Conservation (phyloP, 495 filamentous ascomycete species). For the Talaromyces trachyspermus region DNA sequence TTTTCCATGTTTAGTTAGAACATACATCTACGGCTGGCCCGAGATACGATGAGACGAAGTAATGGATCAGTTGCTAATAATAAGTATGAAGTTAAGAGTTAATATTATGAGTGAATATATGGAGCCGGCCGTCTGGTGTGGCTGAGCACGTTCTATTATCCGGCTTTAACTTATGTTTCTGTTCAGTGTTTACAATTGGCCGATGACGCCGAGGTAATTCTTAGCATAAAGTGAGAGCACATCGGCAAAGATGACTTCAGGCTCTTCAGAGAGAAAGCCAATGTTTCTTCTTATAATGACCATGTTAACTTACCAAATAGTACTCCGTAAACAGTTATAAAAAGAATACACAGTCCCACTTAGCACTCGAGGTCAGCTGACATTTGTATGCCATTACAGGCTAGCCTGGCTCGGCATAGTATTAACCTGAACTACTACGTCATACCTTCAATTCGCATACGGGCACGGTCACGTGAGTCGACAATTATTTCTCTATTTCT, state of each 20-base stretch:
- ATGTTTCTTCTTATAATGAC: too few relatives aligned
- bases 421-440: constrained; percentile 1
- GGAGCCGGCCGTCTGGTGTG: not conserved
- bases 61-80: not conserved
- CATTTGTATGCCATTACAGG: too few relatives aligned
- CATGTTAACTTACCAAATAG: not conserved
- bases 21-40: too few relatives aligned
- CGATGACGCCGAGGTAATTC: not conserved
- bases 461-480: not conserved
- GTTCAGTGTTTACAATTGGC: too few relatives aligned
- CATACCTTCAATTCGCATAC: not conserved
- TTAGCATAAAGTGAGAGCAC: not conserved
- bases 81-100: not conserved
- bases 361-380: not conserved
- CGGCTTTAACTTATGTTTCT: too few relatives aligned
- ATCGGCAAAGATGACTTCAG: too few relatives aligned
- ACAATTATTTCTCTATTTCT: not conserved
- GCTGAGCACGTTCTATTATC: not conserved
- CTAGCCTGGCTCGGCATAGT: too few relatives aligned
- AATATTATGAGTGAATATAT: not conserved
- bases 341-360: not conserved
- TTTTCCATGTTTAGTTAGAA: too few relatives aligned
- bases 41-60: too few relatives aligned
- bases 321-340: not conserved
- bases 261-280: too few relatives aligned